A percentile compares a stretch with the other conserved stretches of the same genome.
phyloP scores from a whole-genome alignment of 768 basidiomycete species.

The Xerocomellus amylosporus region DNA sequence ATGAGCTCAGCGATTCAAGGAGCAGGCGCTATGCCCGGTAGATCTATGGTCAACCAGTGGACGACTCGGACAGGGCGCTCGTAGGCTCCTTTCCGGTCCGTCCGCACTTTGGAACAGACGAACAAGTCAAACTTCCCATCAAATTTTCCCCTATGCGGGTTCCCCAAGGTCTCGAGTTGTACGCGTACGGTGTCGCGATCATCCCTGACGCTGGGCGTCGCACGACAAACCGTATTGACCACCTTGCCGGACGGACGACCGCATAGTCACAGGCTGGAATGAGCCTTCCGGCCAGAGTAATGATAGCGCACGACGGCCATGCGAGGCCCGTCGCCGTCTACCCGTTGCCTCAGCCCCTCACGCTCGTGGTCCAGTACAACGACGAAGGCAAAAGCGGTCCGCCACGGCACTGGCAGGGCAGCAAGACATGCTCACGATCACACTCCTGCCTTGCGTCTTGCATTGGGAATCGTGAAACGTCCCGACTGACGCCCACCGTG shows the following conservation, averaged over 20 bases:
- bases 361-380: background rate
- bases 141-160: background rate
- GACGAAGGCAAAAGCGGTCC: background rate
- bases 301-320: background rate
- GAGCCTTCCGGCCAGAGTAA: background rate
- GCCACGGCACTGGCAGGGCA: background rate
- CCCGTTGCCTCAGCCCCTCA: background rate
- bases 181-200: background rate
- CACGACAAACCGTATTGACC: background rate
- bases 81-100: background rate
- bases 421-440: background rate
- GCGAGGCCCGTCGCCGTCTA: background rate
- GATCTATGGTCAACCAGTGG: too few relatives aligned
- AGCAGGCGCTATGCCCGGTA: too few relatives aligned
- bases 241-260: background rate
- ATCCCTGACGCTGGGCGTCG: background rate
- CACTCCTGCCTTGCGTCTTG: background rate
- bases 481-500: too few relatives aligned
- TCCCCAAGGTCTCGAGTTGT: background rate
- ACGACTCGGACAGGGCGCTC: background rate
- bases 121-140: background rate
- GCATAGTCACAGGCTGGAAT: background rate
- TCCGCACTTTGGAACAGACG: background rate
- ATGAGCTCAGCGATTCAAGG: too few relatives aligned
- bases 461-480: too few relatives aligned